phyloP scores from a whole-genome alignment of 1,284 basidiomycete genomes.

The Papiliotrema flavescens region DNA sequence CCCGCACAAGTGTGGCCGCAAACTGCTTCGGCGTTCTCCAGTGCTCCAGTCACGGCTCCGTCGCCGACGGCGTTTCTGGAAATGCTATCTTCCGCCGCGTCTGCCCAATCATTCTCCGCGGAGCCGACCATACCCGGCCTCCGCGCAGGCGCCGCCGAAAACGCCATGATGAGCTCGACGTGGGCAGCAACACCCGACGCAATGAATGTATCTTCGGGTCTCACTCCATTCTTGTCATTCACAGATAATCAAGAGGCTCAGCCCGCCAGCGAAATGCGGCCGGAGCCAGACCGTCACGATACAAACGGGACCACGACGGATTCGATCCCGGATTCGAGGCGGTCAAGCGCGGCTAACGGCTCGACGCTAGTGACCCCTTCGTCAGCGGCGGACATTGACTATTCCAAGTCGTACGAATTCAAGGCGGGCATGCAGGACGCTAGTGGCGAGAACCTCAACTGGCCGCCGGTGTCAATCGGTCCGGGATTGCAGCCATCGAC shows the following conservation, averaged over 20 bases:
- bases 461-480: not conserved
- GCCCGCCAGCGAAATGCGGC: not conserved
- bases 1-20: not conserved
- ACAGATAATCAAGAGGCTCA: conserved; percentile 1
- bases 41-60: conserved; percentile 11
- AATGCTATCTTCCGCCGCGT: conserved; percentile 38
- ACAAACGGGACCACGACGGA: not conserved
- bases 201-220: conserved; percentile 10
- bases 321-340: conserved; percentile 6
- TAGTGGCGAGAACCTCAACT: not conserved
- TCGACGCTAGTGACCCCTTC: too few species aligned
- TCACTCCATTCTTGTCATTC: conserved; percentile 19
- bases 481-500: not conserved
- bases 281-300: not conserved
- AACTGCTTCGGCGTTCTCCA: conserved; percentile 1
- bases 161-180: conserved; percentile 19
- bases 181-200: conserved; percentile 6
- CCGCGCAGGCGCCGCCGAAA: conserved; percentile 11
- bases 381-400: too few species aligned
- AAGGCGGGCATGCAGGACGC: not conserved
- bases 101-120: conserved; percentile 12
- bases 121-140: conserved; percentile 7
- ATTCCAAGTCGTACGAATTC: not conserved
- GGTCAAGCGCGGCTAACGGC: not conserved
- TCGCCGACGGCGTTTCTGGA: conserved; percentile 44